A percentile compares a stretch with the other conserved stretches of the same genome.
Conservation (phyloP, 1,139 yeast species). For the Yamadazyma jaroonii region DNA sequence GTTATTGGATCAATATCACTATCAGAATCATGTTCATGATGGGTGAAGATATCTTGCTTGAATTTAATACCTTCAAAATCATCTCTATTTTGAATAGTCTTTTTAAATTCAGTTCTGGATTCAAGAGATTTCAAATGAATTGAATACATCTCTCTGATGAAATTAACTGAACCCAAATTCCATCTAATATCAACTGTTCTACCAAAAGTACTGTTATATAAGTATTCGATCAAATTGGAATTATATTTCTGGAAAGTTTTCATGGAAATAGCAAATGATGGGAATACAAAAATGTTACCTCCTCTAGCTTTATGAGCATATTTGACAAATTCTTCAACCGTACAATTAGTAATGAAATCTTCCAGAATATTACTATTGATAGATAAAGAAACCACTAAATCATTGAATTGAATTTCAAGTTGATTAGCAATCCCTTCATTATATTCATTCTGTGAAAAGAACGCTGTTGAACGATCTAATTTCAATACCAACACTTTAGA, state of each 20-base stretch:
- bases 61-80: constrained; percentile 10
- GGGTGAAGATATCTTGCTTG: constrained; percentile 18
- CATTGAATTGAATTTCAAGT: constrained; percentile 52
- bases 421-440: constrained; percentile 48
- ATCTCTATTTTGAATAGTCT: constrained; percentile 9
- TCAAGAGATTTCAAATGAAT: constrained; percentile 54
- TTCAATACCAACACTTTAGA: constrained; percentile 66
- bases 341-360: constrained; percentile 37
- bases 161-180: constrained; percentile 92
- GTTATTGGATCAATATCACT: not conserved
- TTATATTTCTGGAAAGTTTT: constrained; percentile 59
- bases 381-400: constrained; percentile 66
- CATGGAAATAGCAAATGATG: constrained; percentile 75
- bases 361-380: constrained; percentile 46
- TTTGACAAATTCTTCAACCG: constrained; percentile 54
- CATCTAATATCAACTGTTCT: constrained; percentile 89
- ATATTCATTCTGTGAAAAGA: constrained; percentile 56
- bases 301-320: constrained; percentile 66
- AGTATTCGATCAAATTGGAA: constrained; percentile 57
- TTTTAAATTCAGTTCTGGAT: constrained; percentile 34
- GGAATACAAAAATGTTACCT: constrained; percentile 77
- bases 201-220: constrained; percentile 71
- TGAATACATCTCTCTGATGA: constrained; percentile 81
- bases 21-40: not conserved
- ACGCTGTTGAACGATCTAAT: constrained; percentile 58